A percentile compares a stretch with the other conserved stretches of the same genome.
Evolutionary conservation across 1,284 basidiomycete species (phyloP).

Genomic region (Ganoderma lingzhi): DNA sequence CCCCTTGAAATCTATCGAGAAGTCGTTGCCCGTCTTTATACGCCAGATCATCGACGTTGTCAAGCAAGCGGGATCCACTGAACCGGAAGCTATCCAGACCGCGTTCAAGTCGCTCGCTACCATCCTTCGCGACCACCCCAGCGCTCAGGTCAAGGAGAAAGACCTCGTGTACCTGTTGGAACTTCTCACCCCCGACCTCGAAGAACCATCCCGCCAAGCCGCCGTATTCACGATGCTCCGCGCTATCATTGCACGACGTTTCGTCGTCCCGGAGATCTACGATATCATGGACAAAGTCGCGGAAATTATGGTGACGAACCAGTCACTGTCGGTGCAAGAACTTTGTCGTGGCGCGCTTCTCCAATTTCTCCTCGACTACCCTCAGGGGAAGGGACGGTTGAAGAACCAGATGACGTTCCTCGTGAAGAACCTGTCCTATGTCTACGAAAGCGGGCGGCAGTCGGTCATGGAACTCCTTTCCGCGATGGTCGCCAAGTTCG

Average conservation of each 20-base stretch:
- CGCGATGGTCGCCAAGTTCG: constrained; percentile 89
- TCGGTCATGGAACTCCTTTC: constrained; percentile 93
- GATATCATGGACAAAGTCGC: constrained; percentile 97
- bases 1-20: constrained; percentile 81
- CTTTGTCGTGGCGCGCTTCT: constrained; percentile 89
- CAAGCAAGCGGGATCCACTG: constrained; percentile 85
- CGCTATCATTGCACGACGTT: constrained; percentile 91
- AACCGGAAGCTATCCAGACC: constrained; percentile 90
- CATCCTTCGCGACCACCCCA: constrained; percentile 86
- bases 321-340: constrained; percentile 92
- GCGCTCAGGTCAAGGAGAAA: constrained; percentile 86
- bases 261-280: constrained; percentile 97
- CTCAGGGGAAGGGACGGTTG: constrained; percentile 93
- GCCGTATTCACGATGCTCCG: constrained; percentile 91
- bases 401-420: constrained; percentile 92
- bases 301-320: constrained; percentile 93
- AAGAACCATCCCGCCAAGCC: constrained; percentile 90
- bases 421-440: constrained; percentile 93
- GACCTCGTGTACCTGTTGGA: constrained; percentile 91
- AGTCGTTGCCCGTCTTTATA: constrained; percentile 86
- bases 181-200: constrained; percentile 90
- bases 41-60: constrained; percentile 90
- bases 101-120: constrained; percentile 89
- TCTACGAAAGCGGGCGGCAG: constrained; percentile 88
- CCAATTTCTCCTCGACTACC: constrained; percentile 97